Evolutionary conservation across 768 basidiomycete species (phyloP).

Genomic region (Sistotremastrum suecicum): DNA sequence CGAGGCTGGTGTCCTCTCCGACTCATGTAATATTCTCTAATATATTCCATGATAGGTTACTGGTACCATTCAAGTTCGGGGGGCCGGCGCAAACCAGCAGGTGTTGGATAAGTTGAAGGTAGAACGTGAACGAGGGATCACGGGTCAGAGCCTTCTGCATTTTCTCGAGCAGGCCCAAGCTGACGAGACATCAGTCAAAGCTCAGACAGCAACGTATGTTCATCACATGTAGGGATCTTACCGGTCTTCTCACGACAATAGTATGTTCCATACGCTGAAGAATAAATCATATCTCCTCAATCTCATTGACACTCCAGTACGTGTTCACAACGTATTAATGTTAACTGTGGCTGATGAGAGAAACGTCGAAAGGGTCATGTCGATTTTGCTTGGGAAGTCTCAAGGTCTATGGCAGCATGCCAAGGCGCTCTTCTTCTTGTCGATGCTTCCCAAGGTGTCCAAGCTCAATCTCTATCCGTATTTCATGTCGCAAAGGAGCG

Average conservation of each 20-base stretch:
- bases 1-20: constrained; percentile 34
- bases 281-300: constrained; percentile 65
- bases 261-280: constrained; percentile 62
- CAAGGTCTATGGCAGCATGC: constrained; percentile 81
- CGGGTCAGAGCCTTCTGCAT: constrained; percentile 33
- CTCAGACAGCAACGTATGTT: constrained; percentile 75
- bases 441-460: constrained; percentile 95
- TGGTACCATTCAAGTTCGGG: constrained; percentile 62
- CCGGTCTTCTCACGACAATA: constrained; percentile 12
- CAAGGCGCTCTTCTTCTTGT: constrained; percentile 81
- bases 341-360: neutral
- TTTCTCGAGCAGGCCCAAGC: neutral
- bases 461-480: constrained; percentile 94
- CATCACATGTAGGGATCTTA: neutral
- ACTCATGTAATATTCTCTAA: neutral
- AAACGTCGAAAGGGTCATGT: constrained; percentile 62
- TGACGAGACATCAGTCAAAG: constrained; percentile 51
- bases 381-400: constrained; percentile 96
- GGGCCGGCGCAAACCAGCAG: constrained; percentile 61
- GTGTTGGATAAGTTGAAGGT: constrained; percentile 92
- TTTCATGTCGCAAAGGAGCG: constrained; percentile 78
- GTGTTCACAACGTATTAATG: constrained; percentile 7
- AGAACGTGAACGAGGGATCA: constrained; percentile 92
- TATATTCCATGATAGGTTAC: constrained; percentile 47
- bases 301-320: constrained; percentile 88